Conservation (phyloP, 2,329 filamentous ascomycete species). For the Fusarium nodosum region DNA sequence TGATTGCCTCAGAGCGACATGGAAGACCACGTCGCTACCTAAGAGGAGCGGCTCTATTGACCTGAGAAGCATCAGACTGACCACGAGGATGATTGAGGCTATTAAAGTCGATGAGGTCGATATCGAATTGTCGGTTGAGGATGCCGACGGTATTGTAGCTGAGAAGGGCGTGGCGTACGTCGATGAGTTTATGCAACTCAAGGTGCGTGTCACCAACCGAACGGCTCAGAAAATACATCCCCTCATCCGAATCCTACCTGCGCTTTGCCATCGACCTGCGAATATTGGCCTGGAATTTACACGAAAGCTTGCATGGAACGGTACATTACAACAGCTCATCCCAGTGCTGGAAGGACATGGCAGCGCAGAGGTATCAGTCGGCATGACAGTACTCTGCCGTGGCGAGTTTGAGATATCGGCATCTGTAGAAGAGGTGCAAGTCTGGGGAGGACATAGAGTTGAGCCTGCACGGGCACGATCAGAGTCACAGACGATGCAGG, state of each 20-base stretch:
- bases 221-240: conserved; percentile 76
- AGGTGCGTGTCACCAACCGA: conserved; percentile 80
- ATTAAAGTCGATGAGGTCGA: conserved; percentile 84
- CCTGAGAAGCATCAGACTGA: conserved; percentile 80
- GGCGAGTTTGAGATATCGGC: conserved; percentile 87
- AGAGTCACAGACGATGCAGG: conserved; percentile 70
- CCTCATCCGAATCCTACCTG: conserved; percentile 81
- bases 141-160: conserved; percentile 44
- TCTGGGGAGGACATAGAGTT: conserved; percentile 59
- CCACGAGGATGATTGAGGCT: conserved; percentile 83
- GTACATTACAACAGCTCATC: conserved; percentile 81
- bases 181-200: conserved; percentile 75
- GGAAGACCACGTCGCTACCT: conserved; percentile 70
- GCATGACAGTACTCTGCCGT: conserved; percentile 80
- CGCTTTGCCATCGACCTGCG: conserved; percentile 78
- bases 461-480: conserved; percentile 58
- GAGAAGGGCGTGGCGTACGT: conserved; percentile 52
- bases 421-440: conserved; percentile 82
- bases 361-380: conserved; percentile 73
- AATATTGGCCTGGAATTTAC: conserved; percentile 84
- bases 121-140: conserved; percentile 71
- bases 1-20: conserved; percentile 76
- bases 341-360: conserved; percentile 71
- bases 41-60: conserved; percentile 77
- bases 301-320: conserved; percentile 87